Percentiles rank a stretch among this genome's conserved stretches.
Evolutionary conservation across 352 stramenopile species (phyloP).

Genomic region (Globisporangium takayamanum): DNA sequence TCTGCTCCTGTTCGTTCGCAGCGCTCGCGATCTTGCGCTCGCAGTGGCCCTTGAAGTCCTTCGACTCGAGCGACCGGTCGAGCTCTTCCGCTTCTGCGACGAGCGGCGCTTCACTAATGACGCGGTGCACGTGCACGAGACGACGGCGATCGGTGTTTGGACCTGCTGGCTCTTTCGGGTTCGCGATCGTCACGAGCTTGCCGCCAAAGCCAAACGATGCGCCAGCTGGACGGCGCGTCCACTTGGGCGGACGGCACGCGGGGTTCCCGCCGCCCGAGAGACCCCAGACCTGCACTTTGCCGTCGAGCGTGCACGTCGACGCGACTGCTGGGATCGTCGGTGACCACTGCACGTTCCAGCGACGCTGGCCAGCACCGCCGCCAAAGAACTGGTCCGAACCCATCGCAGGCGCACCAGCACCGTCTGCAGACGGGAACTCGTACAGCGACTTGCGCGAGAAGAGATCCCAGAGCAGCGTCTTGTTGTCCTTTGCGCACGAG

Average conservation of each 20-base stretch:
- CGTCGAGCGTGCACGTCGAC: slow-evolving; percentile 95
- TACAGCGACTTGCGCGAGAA: slow-evolving; percentile 91
- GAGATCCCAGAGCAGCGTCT: slow-evolving; percentile 97
- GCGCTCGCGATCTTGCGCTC: slow-evolving; percentile 78
- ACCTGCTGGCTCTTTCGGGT: slow-evolving; percentile 42
- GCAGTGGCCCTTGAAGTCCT: slow-evolving; percentile 92
- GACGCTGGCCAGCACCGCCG: slow-evolving; percentile 64
- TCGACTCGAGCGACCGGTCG: slow-evolving; percentile 85
- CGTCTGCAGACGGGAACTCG: slow-evolving; percentile 86
- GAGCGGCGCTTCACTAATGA: slow-evolving; percentile 76
- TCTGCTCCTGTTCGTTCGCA: slow-evolving; percentile 53
- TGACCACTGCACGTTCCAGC: slow-evolving; percentile 96
- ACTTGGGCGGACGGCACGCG: slow-evolving; percentile 90
- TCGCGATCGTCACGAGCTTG: slow-evolving; percentile 88
- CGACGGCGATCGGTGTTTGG: slow-evolving; percentile 57
- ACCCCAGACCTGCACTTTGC: slow-evolving; percentile 94
- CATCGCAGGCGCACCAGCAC: slow-evolving; percentile 45
- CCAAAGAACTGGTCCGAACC: slow-evolving; percentile 79
- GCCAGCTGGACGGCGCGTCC: slow-evolving; percentile 86
- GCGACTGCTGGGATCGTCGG: slow-evolving; percentile 92
- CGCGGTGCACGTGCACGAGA: slow-evolving; percentile 73
- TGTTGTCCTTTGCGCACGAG: slow-evolving; percentile 97
- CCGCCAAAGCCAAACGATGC: slow-evolving; percentile 97
- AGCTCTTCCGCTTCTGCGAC: slow-evolving; percentile 86
- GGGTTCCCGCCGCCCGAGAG: slow-evolving; percentile 71